Base-by-base conservation (phyloP, 352 stramenopile genomes). In the Pythium apleroticum region DNA sequence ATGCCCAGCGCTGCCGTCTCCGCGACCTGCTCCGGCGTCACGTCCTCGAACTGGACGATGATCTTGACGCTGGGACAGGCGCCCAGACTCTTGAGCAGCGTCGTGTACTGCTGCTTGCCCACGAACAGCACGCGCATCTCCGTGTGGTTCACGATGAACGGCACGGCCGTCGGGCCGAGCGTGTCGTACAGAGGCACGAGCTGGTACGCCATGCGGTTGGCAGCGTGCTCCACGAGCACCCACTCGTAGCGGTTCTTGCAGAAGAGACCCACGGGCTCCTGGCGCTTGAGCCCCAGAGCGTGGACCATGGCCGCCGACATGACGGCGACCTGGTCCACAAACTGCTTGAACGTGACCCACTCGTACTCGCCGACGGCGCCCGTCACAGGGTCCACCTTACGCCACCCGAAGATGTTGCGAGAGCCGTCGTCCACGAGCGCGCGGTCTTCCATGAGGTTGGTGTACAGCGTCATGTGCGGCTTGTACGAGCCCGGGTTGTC, bases 131-230 rank as follows among this genome's bases (percentile, higher is more conserved):
- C 69, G 5, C 75, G 63, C 52, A 88, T 64, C 48, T 78, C 68
- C 17, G 80, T 84, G 52, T 89, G 77, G 73, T 83, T 83, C 63
- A 81, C 50, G 39, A 89, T 84, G 60, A 65, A 84, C 12, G 75
- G 72, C 41, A 86, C 72, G 0, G 77, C 75, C 14, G 84, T 73
- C 6, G 74, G 68, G 0, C 80, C 78, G 8, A 89, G 62, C 24
- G 78, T 86, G 58, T 89, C 78, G 63, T 89, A 89, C 14, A 89
- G 68, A 37, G 78, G 77, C 41, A 84, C 78, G 12, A 86, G 62
- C 15, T 76, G 55, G 61, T 75, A 84, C 17, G 60, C 66, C 72
- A 80, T 80, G 63, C 75, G 75, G 64, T 84, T 73, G 52, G 73
- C 77, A 1, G 73, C 78, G 52, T 80, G 70, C 27, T 68, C 62